phyloP scores from a whole-genome alignment of 2,329 filamentous ascomycete species.

The Pyrenophora graminea region DNA sequence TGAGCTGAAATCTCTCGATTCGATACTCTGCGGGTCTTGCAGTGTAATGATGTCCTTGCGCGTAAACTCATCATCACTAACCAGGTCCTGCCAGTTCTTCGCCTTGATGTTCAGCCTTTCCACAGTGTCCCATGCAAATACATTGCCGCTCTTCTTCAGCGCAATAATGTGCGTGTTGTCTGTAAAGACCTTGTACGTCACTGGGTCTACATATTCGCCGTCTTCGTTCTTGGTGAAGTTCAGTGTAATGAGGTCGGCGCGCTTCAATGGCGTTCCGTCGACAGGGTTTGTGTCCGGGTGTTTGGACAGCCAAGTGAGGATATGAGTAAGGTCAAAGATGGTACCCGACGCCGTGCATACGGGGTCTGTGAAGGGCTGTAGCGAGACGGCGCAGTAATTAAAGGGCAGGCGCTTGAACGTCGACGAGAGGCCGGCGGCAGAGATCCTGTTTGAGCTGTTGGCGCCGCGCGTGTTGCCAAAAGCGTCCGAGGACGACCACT shows the following conservation, averaged over 20 bases:
- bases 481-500: slow-evolving; percentile 91
- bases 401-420: slow-evolving; percentile 89
- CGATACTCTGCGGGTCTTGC: slow-evolving; percentile 91
- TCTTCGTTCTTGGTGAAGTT: slow-evolving; percentile 91
- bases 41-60: slow-evolving; percentile 93
- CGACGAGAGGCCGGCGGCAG: slow-evolving; percentile 54
- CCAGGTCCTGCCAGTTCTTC: slow-evolving; percentile 91
- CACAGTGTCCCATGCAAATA: slow-evolving; percentile 94
- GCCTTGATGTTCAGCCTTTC: slow-evolving; percentile 94
- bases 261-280: slow-evolving; percentile 75
- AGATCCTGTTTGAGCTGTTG: slow-evolving; percentile 61
- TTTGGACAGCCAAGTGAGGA: slow-evolving; percentile 90
- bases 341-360: slow-evolving; percentile 87
- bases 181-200: slow-evolving; percentile 96
- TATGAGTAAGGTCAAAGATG: slow-evolving; percentile 94
- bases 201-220: slow-evolving; percentile 90
- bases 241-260: slow-evolving; percentile 84
- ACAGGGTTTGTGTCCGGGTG: slow-evolving; percentile 92
- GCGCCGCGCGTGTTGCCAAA: slow-evolving; percentile 80
- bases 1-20: slow-evolving; percentile 77
- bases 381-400: slow-evolving; percentile 95
- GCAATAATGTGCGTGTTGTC: slow-evolving; percentile 98
- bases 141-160: slow-evolving; percentile 83
- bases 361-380: slow-evolving; percentile 92
- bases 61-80: slow-evolving; percentile 84